Conservation (phyloP, 306 rosid species). For the Cucumis sativus region Cucumber_9930_V3 NC_026657.2:10889001-10889500, state of each 20-base stretch:
- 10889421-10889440: slow-evolving; percentile 89
- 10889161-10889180: slow-evolving; percentile 95
- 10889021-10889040: background rate
- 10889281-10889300: slow-evolving; percentile 82
- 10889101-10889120: background rate
- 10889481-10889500: slow-evolving; percentile 70
- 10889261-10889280: slow-evolving; percentile 71
- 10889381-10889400: slow-evolving; percentile 82
- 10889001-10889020: background rate
- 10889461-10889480: slow-evolving; percentile 92
- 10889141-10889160: slow-evolving; percentile 93
- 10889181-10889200: slow-evolving; percentile 91
- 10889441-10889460: slow-evolving; percentile 95
- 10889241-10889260: slow-evolving; percentile 47
- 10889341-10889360: slow-evolving; percentile 87
- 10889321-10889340: slow-evolving; percentile 12
- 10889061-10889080: background rate
- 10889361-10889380: slow-evolving; percentile 80
- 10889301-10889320: slow-evolving; percentile 33
- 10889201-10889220: slow-evolving; percentile 47
- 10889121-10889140: background rate
- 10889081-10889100: slow-evolving; percentile 1
- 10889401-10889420: slow-evolving; percentile 83
- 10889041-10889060: background rate
- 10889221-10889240: slow-evolving; percentile 84